Evolutionary conservation across 345 rosid genomes (phyloP).

Genomic region (Sisymbrium irio): DNA sequence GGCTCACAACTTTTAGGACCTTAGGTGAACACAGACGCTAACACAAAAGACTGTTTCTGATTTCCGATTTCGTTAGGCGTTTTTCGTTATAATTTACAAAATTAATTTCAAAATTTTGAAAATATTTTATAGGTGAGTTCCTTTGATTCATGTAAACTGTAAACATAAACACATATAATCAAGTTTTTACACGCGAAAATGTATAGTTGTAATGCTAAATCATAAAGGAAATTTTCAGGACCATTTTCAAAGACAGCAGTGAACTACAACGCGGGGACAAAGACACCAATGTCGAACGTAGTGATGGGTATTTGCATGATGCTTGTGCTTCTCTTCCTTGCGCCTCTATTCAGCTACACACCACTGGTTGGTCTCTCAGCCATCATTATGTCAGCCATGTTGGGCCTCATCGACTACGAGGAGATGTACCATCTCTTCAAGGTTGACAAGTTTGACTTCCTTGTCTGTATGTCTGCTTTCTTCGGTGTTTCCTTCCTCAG

Average conservation of each 20-base stretch:
- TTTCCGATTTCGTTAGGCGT: background rate
- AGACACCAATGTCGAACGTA: slow-evolving; percentile 70
- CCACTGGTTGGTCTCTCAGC: slow-evolving; percentile 88
- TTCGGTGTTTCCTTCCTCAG: slow-evolving; percentile 72
- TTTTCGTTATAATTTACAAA: background rate
- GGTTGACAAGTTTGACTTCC: slow-evolving; percentile 81
- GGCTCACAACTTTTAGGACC: background rate
- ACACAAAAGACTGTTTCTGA: background rate
- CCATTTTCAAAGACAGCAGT: slow-evolving; percentile 96
- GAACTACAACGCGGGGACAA: slow-evolving; percentile 75
- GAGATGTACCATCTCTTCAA: slow-evolving; percentile 60
- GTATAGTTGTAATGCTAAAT: background rate
- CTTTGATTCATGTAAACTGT: too few relatives aligned
- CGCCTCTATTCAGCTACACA: slow-evolving; percentile 82
- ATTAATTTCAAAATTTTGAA: too few relatives aligned
- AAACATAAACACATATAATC: too few relatives aligned
- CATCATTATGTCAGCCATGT: slow-evolving; percentile 88
- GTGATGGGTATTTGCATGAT: slow-evolving; percentile 85
- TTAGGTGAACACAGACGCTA: background rate
- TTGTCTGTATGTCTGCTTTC: slow-evolving; percentile 73
- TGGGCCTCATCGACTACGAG: slow-evolving; percentile 70
- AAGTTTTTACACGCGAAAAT: too few relatives aligned
- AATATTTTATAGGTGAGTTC: too few relatives aligned
- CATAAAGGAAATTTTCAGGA: slow-evolving; percentile 43
- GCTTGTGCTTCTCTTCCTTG: slow-evolving; percentile 70